Conservation (phyloP, 108 stramenopile species). For the Epipyxis sp. region DNA sequence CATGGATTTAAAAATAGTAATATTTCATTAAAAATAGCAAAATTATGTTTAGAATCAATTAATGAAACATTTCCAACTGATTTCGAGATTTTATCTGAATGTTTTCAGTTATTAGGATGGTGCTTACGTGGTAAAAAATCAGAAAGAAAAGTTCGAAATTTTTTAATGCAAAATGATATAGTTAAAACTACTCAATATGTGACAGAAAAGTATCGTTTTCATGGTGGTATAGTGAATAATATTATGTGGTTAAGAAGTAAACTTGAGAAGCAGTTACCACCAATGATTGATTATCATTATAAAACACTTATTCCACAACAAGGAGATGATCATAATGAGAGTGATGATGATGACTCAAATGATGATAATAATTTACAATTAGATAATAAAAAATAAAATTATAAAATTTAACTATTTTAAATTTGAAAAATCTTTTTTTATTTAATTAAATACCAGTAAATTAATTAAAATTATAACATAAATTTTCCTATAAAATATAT, state of each 20-base stretch:
- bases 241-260: background rate
- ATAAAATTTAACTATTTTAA: too few relatives aligned
- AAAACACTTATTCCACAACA: background rate
- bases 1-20: background rate
- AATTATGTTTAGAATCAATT: background rate
- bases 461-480: too few relatives aligned
- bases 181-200: background rate
- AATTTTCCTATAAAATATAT: too few relatives aligned
- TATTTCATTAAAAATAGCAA: background rate
- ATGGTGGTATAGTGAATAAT: background rate
- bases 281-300: background rate
- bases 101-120: background rate
- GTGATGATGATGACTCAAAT: slow-evolving; percentile 8
- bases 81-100: background rate
- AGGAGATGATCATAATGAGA: background rate
- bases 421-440: too few relatives aligned
- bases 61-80: background rate
- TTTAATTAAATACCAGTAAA: too few relatives aligned
- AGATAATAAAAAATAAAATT: too few relatives aligned
- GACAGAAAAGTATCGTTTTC: background rate
- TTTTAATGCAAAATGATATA: background rate
- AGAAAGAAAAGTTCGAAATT: background rate
- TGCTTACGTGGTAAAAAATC: background rate
- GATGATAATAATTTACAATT: too few relatives aligned
- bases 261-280: background rate